Conservation (phyloP, 768 basidiomycete genomes). For the Leccinum incarnatum region DNA sequence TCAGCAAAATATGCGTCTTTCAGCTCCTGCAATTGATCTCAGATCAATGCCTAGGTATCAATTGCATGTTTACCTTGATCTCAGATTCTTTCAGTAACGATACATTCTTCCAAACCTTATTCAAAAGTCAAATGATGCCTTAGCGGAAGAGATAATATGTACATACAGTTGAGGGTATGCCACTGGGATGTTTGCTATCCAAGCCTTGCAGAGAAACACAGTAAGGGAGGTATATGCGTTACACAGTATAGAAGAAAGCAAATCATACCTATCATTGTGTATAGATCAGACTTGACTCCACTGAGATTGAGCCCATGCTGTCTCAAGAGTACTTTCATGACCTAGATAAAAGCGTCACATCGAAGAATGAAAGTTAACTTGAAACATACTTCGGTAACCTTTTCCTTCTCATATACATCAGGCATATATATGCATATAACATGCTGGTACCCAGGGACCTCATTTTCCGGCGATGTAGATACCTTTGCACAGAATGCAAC, state of each 20-base stretch:
- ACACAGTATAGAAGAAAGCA: neutral
- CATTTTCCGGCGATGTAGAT: constrained; percentile 54
- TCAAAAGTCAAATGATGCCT: constrained; percentile 1
- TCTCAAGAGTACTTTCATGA: constrained; percentile 65
- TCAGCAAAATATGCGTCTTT: no score
- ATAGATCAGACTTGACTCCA: constrained; percentile 72
- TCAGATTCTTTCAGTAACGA: constrained; percentile 57
- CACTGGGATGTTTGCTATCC: constrained; percentile 75
- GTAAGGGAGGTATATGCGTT: neutral
- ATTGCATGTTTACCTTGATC: constrained; percentile 49
- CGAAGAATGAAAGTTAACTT: neutral
- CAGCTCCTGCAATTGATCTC: no score
- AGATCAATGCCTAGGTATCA: neutral
- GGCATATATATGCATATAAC: constrained; percentile 72
- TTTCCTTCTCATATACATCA: constrained; percentile 63
- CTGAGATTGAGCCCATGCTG: constrained; percentile 62
- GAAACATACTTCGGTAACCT: constrained; percentile 48
- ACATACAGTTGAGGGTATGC: constrained; percentile 65
- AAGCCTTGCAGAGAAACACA: constrained; percentile 44
- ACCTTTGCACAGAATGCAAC: constrained; percentile 60
- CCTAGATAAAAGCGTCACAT: constrained; percentile 31
- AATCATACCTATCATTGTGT: constrained; percentile 56
- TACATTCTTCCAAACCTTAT: constrained; percentile 70
- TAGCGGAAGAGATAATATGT: neutral
- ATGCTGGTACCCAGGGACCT: constrained; percentile 53